Percentiles rank a stretch among this genome's conserved stretches.
phyloP scores from a whole-genome alignment of 306 rosid genomes.

The Ceratonia siliqua region DNA sequence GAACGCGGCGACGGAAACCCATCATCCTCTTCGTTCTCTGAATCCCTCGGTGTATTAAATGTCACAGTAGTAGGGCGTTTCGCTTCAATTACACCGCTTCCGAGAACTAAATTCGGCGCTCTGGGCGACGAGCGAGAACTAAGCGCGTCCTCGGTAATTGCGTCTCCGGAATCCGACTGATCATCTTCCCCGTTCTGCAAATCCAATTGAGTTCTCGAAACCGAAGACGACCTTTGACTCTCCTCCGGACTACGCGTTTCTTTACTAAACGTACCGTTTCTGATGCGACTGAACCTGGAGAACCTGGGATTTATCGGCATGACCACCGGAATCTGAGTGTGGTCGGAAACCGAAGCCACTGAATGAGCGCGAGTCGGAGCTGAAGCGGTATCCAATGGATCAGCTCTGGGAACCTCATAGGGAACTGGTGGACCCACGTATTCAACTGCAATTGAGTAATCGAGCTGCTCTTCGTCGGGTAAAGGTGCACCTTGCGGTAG shows the following conservation, averaged over 20 bases:
- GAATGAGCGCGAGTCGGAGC: constrained; percentile 43
- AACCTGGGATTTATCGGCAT: constrained; percentile 51
- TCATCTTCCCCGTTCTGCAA: constrained; percentile 47
- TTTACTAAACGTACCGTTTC: constrained; percentile 46
- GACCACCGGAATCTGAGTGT: constrained; percentile 55
- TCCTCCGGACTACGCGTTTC: constrained; percentile 48
- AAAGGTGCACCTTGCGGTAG: constrained; percentile 78
- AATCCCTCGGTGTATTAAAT: constrained; percentile 61
- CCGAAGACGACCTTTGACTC: constrained; percentile 60
- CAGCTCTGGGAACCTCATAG: constrained; percentile 69
- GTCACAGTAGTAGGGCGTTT: constrained; percentile 61
- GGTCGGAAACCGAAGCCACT: constrained; percentile 39
- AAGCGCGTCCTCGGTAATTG: constrained; percentile 30
- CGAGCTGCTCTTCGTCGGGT: constrained; percentile 86
- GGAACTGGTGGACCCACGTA: constrained; percentile 74
- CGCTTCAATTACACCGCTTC: constrained; percentile 18
- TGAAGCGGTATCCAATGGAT: constrained; percentile 58
- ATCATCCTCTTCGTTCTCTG: constrained; percentile 61
- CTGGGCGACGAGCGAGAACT: constrained; percentile 40
- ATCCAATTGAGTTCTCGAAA: constrained; percentile 46
- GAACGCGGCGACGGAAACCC: constrained; percentile 54
- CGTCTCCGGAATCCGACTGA: constrained; percentile 42
- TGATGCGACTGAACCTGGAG: constrained; percentile 47
- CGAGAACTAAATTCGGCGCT: constrained; percentile 31
- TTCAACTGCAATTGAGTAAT: constrained; percentile 79